Evolutionary conservation across 495 filamentous ascomycete species (phyloP), one percentile per base, ranked within the genome.

Genomic region (Hypoxylon cercidicola): DNA sequence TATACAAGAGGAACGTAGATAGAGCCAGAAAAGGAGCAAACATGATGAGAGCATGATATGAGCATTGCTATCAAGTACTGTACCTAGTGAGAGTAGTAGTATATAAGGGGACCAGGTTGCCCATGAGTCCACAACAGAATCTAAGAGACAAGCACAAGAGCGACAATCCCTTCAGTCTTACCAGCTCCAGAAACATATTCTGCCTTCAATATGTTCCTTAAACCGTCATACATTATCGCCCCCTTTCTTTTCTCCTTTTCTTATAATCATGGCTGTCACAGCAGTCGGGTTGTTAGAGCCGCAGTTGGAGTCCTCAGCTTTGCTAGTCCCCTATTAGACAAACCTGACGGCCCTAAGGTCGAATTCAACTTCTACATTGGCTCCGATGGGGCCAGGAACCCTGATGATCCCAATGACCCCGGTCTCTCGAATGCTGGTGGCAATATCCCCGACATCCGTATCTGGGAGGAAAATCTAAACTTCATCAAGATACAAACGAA

Each of bases 401-500:
- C 34, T 9, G 11, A 12, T 37, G 11, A 37, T n/a, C 34, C 34
- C 34, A 37, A 37, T 37, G 34, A 12, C 11, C 3, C 3, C 34
- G 11, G 3, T 4, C 34, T 37, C 11, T 37, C 34, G 34, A 37
- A 37, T 37, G 34, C 34, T 37, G 34, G 34, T 2, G 34, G 34
- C 13, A 37, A 37, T 12, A 3, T 37, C 4, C 34, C 34, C 34
- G 34, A 37, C 11, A 37, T 37, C 13, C 34, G 34, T 9, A 37
- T 37, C 34, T 37, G 34, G 34, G 34, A 37, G 13, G 34, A 37
- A 2, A 37, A 37, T 9, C 3, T 2, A 2, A 9, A 37, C 13
- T 37, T 37, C 34, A 37, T 37, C 34, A n/a, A 37, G 34, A 37
- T 37, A 37, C 34, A 37, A 12, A 37, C 13, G 34, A 37, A 37